These are phyloP conservation scores for Chaetomium sp. DNA, from an alignment of 2,329 filamentous ascomycete genomes.

Conservation along the genomic window DNA sequence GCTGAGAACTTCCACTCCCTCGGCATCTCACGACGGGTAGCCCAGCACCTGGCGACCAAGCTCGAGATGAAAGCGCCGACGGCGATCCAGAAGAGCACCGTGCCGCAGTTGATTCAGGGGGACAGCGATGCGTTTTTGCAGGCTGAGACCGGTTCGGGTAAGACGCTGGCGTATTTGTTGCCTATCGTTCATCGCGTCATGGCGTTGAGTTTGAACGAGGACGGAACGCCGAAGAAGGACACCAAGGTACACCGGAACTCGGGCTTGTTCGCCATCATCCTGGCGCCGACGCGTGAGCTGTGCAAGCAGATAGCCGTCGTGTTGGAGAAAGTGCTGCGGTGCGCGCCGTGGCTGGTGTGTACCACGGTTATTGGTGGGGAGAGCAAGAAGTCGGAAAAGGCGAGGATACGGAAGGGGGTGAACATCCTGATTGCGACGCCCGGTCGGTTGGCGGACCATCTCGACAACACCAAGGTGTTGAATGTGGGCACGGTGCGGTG, in stretches of 20 bases:
- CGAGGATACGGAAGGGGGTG: slow-evolving; percentile 84
- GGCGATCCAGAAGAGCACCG: slow-evolving; percentile 85
- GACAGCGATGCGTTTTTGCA: slow-evolving; percentile 93
- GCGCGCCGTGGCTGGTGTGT: slow-evolving; percentile 87
- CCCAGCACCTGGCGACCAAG: slow-evolving; percentile 76
- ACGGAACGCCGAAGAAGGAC: slow-evolving; percentile 35
- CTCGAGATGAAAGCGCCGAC: slow-evolving; percentile 86
- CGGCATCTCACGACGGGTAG: slow-evolving; percentile 72
- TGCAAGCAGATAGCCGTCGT: slow-evolving; percentile 91
- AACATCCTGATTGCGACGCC: slow-evolving; percentile 96
- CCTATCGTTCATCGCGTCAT: slow-evolving; percentile 87
- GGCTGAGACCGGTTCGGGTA: slow-evolving; percentile 94
- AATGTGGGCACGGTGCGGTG: slow-evolving; percentile 85
- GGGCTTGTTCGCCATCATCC: slow-evolving; percentile 86
- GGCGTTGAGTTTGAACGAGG: slow-evolving; percentile 56
- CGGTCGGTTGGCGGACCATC: slow-evolving; percentile 81
- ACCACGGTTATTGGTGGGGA: slow-evolving; percentile 71
- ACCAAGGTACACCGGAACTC: slow-evolving; percentile 69
- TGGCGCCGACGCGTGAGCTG: slow-evolving; percentile 88
- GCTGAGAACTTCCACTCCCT: slow-evolving; percentile 80
- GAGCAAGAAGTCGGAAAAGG: slow-evolving; percentile 77
- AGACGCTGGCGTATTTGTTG: slow-evolving; percentile 91
- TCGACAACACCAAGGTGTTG: slow-evolving; percentile 85
- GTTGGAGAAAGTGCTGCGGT: slow-evolving; percentile 76
- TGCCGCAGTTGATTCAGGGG: slow-evolving; percentile 70